phyloP scores from a whole-genome alignment of 2,329 filamentous ascomycete species.

The Aspergillus fumigatus region DNA sequence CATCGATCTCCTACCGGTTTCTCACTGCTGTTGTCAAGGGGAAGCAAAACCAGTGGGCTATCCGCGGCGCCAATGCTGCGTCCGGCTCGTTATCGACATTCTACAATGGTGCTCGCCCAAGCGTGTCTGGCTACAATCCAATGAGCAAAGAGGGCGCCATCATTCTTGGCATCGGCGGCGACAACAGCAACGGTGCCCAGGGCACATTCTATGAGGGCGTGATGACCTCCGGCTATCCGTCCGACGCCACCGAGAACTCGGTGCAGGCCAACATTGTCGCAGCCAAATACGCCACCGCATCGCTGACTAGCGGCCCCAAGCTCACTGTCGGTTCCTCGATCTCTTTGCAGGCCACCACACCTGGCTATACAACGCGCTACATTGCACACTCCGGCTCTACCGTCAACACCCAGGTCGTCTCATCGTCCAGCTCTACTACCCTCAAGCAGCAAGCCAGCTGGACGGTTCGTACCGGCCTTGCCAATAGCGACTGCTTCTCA shows the following conservation, averaged over 20 bases:
- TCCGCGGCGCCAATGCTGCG: conserved; percentile 55
- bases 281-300: conserved; percentile 49
- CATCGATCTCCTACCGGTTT: conserved; percentile 53
- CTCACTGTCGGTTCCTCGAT: conserved; percentile 49
- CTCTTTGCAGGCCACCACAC: conserved; percentile 53
- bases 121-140: conserved; percentile 50
- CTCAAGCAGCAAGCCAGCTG: conserved; percentile 53
- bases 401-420: conserved; percentile 54
- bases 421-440: conserved; percentile 46
- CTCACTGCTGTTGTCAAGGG: conserved; percentile 57
- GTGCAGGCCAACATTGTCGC: conserved; percentile 60
- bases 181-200: conserved; percentile 57
- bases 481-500: conserved; percentile 54
- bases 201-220: conserved; percentile 64
- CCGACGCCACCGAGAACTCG: conserved; percentile 53
- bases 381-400: conserved; percentile 49
- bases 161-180: conserved; percentile 66
- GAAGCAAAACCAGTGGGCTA: conserved; percentile 52
- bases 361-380: conserved; percentile 52
- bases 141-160: conserved; percentile 65
- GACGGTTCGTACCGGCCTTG: conserved; percentile 53
- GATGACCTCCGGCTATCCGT: conserved; percentile 60
- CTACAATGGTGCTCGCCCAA: conserved; percentile 55
- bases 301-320: conserved; percentile 46
- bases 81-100: conserved; percentile 55